Evolutionary conservation across 768 basidiomycete species (phyloP).

Genomic region (Mycena sanguinolenta): DNA sequence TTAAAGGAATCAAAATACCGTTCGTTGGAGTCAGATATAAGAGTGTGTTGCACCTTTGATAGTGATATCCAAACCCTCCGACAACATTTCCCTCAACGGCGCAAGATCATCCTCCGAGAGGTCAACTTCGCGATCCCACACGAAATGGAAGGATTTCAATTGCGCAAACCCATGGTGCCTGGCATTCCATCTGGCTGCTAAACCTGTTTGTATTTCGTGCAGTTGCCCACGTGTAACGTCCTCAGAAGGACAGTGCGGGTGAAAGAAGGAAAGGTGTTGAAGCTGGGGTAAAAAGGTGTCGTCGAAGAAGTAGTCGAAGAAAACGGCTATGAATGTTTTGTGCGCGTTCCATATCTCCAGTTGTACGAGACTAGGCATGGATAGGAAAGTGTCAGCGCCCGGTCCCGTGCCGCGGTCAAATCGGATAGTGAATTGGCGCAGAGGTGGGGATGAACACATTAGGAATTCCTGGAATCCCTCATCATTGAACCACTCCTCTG

Average conservation of each 20-base stretch:
- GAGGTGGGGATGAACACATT: conserved; percentile 2
- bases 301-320: neutral
- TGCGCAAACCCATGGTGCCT: neutral
- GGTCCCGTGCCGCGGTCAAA: neutral
- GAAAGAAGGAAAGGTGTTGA: no score
- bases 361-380: conserved; percentile 3
- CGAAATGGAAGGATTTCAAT: neutral
- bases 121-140: neutral
- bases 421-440: conserved; percentile 11
- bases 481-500: neutral
- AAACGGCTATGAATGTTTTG: neutral
- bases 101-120: no score
- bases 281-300: neutral
- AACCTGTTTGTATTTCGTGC: neutral
- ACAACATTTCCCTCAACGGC: no score
- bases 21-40: no score
- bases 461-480: conserved; percentile 2
- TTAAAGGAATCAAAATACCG: no score
- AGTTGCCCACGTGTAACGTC: neutral
- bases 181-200: neutral
- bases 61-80: no score
- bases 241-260: no score
- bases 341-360: neutral
- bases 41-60: no score
- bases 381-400: neutral